phyloP scores from a whole-genome alignment of 2,329 filamentous ascomycete genomes.

The Cytospora leucostoma region DNA sequence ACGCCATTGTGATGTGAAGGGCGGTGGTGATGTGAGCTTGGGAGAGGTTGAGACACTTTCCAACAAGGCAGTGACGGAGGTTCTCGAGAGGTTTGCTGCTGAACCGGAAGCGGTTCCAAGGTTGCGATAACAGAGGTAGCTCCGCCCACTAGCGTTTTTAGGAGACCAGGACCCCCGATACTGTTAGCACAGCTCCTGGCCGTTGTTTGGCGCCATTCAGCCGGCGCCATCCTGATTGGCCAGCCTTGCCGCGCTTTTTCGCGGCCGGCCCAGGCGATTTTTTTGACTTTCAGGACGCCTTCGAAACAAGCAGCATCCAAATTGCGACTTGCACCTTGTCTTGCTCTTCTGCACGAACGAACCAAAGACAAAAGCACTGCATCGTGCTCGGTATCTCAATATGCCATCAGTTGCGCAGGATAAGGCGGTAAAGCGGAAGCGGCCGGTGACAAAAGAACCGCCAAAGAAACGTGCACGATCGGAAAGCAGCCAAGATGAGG shows the following conservation, averaged over 20 bases:
- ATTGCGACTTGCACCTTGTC: neutral
- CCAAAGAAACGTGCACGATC: slow-evolving; percentile 55
- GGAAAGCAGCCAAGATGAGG: slow-evolving; percentile 47
- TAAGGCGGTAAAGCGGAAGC: slow-evolving; percentile 53
- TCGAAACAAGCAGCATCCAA: neutral
- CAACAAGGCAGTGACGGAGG: slow-evolving; percentile 21
- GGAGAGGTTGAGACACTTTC: slow-evolving; percentile 26
- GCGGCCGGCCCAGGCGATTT: neutral
- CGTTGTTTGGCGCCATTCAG: neutral
- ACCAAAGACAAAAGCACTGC: neutral
- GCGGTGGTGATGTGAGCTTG: slow-evolving; percentile 44
- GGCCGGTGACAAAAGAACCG: slow-evolving; percentile 44
- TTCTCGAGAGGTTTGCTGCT: slow-evolving; percentile 24
- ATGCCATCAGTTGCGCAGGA: slow-evolving; percentile 35
- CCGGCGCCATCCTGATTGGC: slow-evolving; percentile 11
- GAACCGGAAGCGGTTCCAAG: neutral
- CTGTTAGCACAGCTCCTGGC: neutral
- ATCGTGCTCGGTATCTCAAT: neutral
- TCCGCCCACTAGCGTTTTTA: neutral
- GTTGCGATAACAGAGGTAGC: neutral
- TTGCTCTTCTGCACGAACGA: neutral
- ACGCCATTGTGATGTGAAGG: slow-evolving; percentile 84
- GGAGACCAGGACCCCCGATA: fast-evolving
- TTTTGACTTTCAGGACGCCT: neutral
- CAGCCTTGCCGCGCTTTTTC: slow-evolving; percentile 1